Base-by-base conservation (phyloP, 192 early-diverging fungal species). In the Umbelopsis vinacea region DNA sequence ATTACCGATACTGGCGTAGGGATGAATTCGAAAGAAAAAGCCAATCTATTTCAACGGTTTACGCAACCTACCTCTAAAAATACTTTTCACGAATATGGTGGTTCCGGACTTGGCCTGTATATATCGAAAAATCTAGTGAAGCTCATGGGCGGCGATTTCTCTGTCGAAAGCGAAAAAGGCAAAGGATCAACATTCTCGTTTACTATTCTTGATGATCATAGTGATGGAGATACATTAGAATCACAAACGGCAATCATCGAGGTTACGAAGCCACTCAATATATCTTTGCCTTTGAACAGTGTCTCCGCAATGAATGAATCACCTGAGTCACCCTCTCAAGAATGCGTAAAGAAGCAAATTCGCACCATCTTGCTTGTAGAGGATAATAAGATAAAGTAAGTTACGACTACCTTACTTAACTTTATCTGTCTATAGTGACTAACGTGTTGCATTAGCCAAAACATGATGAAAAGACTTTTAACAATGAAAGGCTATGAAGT, bases 71-170 rank as follows among this genome's bases (percentile, higher is more conserved):
- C 23, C 10, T 38, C 37, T 2, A 67, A 67, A 38, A 46, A 46
- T 17, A 67, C 33, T 29, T 43, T 35, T 71, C 68, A 48, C 45
- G 74, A 70, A 66, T 73, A 70, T 26, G 71, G 72, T 46, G 76
- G 72, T n/a, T 71, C 70, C 52, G 76, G 76, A 2, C 82, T 97
- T 40, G 94, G 94, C 0, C 82, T 96, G 29, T 92, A 89, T 24
- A 96, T 96, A 48, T 93, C 89, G 8, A 89, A 90, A 76, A 87
- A 90, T 46, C 81, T 96, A 8, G 89, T 90, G 37, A 82, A 89
- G 46, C 77, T 94, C 46, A 89, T 93, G 80, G 92, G 92, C 50
- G 94, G 94, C 38, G 79, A 88, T 69, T 89, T 95, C 60, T 89
- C 90, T 82, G 92, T 94, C 24, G 87, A 90, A 72, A 89, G 88